These are phyloP conservation scores for Fusarium mangiferae DNA, from an alignment of 2,329 filamentous ascomycete species.

Conservation along the genomic window DNA sequence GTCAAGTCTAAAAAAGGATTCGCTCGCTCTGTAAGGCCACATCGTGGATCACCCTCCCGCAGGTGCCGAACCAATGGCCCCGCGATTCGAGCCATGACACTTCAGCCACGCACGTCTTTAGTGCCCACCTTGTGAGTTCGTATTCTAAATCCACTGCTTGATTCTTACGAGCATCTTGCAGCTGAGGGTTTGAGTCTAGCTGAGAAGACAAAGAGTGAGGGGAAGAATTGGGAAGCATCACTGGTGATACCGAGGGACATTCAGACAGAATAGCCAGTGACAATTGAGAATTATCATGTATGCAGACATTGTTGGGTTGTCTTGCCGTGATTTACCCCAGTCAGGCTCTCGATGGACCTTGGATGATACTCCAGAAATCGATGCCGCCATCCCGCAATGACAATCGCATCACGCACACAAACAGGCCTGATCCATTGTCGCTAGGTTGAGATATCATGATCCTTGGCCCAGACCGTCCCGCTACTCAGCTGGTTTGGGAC, in stretches of 20 bases:
- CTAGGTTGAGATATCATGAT: slow-evolving; percentile 12
- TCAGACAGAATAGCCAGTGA: background rate
- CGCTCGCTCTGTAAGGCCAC: slow-evolving; percentile 13
- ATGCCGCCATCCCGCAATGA: slow-evolving; percentile 35
- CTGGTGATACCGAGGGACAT: background rate
- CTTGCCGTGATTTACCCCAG: slow-evolving; percentile 13
- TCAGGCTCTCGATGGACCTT: slow-evolving; percentile 4
- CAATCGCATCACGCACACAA: slow-evolving; percentile 20
- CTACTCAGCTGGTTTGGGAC: slow-evolving; percentile 32
- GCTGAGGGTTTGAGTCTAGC: slow-evolving; percentile 12
- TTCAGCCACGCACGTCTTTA: slow-evolving; percentile 33
- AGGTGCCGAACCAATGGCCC: slow-evolving; percentile 32
- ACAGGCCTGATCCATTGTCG: slow-evolving; percentile 11
- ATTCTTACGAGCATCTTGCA: slow-evolving; percentile 25
- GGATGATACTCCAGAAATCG: background rate
- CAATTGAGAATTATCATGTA: background rate
- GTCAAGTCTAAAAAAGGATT: slow-evolving; percentile 10
- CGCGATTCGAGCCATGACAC: slow-evolving; percentile 28
- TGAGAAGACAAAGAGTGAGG: background rate
- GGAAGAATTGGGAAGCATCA: background rate
- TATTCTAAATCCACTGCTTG: slow-evolving; percentile 38
- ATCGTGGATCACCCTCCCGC: slow-evolving; percentile 26
- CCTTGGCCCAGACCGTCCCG: slow-evolving; percentile 24
- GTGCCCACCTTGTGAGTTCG: slow-evolving; percentile 44
- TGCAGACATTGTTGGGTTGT: slow-evolving; percentile 6